A percentile compares a stretch with the other conserved stretches of the same genome.
These are phyloP conservation scores for Xylaria nigripes DNA, from an alignment of 495 filamentous ascomycete genomes.

Conservation along the genomic window DNA sequence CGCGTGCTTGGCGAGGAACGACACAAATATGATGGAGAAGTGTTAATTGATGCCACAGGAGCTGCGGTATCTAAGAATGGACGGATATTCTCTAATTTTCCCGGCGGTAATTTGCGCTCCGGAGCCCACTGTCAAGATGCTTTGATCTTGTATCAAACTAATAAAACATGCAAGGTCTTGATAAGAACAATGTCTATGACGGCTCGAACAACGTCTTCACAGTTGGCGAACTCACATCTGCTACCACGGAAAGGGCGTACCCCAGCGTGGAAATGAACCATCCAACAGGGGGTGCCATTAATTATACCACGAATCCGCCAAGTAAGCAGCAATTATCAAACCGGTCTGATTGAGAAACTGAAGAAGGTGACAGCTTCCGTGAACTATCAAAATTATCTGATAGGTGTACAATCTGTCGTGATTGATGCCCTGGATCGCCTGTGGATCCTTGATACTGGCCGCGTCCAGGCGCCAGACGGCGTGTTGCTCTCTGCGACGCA, in stretches of 20 bases:
- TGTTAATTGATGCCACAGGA: not conserved
- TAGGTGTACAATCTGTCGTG: conserved; percentile 35
- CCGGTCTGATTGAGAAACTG: not conserved
- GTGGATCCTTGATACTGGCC: conserved; percentile 36
- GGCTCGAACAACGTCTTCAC: conserved; percentile 1
- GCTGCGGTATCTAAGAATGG: conserved; percentile 28
- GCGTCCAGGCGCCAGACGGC: conserved; percentile 29
- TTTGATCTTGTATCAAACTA: not conserved
- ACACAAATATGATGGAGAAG: not conserved
- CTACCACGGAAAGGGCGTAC: conserved; percentile 30
- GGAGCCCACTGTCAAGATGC: too few species aligned
- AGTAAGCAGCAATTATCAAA: not conserved
- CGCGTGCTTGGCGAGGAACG: not conserved
- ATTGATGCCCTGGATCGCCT: conserved; percentile 32
- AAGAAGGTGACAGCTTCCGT: conserved; percentile 25
- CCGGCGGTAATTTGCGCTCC: conserved; percentile 20
- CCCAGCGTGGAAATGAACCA: conserved; percentile 28
- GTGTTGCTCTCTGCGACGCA: conserved; percentile 32
- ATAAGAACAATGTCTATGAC: conserved; percentile 21
- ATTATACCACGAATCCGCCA: conserved; percentile 4
- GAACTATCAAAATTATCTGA: conserved; percentile 26
- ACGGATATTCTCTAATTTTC: conserved; percentile 34
- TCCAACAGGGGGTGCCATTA: conserved; percentile 24
- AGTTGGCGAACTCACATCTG: conserved; percentile 28
- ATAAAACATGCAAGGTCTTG: not conserved